Base-by-base conservation (phyloP, 371 early-diverging fungal species). In the Syncephalis plumigaleata region DNA sequence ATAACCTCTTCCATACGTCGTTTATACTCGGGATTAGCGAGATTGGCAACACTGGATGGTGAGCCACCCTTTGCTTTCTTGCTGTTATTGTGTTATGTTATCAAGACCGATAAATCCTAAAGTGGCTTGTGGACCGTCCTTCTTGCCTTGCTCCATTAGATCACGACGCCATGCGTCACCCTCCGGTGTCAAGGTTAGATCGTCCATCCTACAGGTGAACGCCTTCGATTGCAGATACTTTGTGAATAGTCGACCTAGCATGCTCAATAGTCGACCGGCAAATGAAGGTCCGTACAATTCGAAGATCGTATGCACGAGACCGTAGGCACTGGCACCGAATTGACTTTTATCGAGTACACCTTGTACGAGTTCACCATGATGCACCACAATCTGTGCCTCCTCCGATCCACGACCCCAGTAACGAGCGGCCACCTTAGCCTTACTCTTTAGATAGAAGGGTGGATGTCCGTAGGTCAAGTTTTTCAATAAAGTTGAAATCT, bases 201-300 rank as follows among this genome's bases (percentile, higher is more conserved):
- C 99, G 59, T 98, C 98, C 89, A 99, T 96, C 52, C 99, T 79
- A 66, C 98, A 93, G 36, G 93, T 84, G 66, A 97, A 97, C 16
- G 96, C 99, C 48, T 73, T 73, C 44, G 70, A 66, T 63, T 92
- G 91, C n/a, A 91, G 66, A 66, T 87, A 97, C 40, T 77, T 72
- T 40, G 97, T 92, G 58, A 98, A 91, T 27, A 98, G 66, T 48
- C 96, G 82, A 24, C 96, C 84, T 43, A 99, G 68, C 31, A 87
- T 86, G 54, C 92, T 89, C 38, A 99, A 74, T 40, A 99, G 69
- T 58, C 79, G 81, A 31, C 97, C 98, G 15, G 96, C 93, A 20
- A 82, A 75, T 17, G 72, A 66, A n/a, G 90, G 72, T 40, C 97
- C 93, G 66, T 98, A 98, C 13, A 95, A 70, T 66, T 99, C 98